Evolutionary conservation across 192 early-diverging fungal genomes (phyloP).

Genomic region (Mortierella alpina): DNA sequence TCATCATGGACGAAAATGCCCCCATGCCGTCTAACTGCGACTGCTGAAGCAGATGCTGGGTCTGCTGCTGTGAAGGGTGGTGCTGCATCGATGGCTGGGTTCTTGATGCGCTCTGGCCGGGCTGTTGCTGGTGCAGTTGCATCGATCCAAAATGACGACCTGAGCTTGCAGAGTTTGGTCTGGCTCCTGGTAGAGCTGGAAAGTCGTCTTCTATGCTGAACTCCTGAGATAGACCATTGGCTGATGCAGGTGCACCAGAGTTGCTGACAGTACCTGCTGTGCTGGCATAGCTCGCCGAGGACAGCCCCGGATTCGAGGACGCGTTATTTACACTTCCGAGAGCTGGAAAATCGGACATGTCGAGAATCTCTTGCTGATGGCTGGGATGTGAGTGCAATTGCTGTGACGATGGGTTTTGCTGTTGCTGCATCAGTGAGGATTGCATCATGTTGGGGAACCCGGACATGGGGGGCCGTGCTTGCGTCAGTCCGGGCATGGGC

Average conservation of each 20-base stretch:
- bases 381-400: conserved; percentile 29
- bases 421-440: conserved; percentile 34
- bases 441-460: conserved; percentile 45
- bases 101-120: conserved; percentile 22
- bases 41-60: conserved; percentile 34
- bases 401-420: conserved; percentile 38
- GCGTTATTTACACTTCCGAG: conserved; percentile 55
- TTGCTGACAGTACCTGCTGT: conserved; percentile 50
- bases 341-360: conserved; percentile 60
- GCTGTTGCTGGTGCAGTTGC: conserved; percentile 48
- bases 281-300: conserved; percentile 54
- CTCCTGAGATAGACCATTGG: conserved; percentile 40
- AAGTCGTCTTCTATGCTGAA: conserved; percentile 60
- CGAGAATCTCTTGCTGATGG: conserved; percentile 51
- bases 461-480: conserved; percentile 47
- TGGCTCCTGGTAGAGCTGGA: conserved; percentile 57
- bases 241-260: conserved; percentile 34
- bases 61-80: conserved; percentile 40
- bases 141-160: conserved; percentile 45
- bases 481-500: conserved; percentile 48
- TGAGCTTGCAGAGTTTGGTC: conserved; percentile 51
- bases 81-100: conserved; percentile 38
- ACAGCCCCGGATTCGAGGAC: conserved; percentile 50
- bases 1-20: conserved; percentile 36
- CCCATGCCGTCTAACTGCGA: conserved; percentile 30